Base-by-base conservation (phyloP, 108 stramenopile genomes). In the Parmales sp. region DNA sequence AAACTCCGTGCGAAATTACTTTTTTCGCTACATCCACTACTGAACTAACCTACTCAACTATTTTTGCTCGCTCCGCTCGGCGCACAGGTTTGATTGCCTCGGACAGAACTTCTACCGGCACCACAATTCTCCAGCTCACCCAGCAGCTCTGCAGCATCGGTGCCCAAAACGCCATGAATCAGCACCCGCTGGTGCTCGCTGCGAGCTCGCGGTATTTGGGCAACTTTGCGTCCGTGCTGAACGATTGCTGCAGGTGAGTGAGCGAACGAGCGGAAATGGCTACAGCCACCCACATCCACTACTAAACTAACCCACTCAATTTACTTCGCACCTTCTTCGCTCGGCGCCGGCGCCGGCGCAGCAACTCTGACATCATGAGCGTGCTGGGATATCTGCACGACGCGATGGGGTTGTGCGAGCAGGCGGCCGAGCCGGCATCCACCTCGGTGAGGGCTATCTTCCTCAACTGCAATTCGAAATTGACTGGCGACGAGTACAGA, bases 191-290 rank as follows among this genome's bases (percentile, higher is more conserved):
- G n/a, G 70, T 84, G 31, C 48, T 79, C 23, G 69, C 51, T 2
- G 69, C 69, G 25, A 78, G 70, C n/a, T 45, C 67, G 11, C 71
- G 28, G 5, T 85, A 80, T 66, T 72, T 78, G 25, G 84, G 84
- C 8, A 28, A 43, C 22, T 85, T 80, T 67, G 69, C 76, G 7
- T 68, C 71, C 7, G 75, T 82, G 2, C 80, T 81, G 78, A 78
- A 71, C 36, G 23, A 19, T 16, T 36, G 73, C 25, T 85, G 74
- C 69, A 66, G 74, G 8, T 69, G 73, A 8, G 71, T 66, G 11
- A 70, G 70, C 9, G 36, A n/a, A n/a, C n/a, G n/a, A n/a, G n/a
- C n/a, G n/a, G n/a, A n/a, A n/a, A n/a, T n/a, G n/a, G n/a, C n/a
- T n/a, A n/a, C n/a, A n/a, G n/a, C n/a, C n/a, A n/a, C n/a, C n/a